A percentile compares a stretch with the other conserved stretches of the same genome.
phyloP scores from a whole-genome alignment of 768 basidiomycete species.

The Tephrocybe sp. region DNA sequence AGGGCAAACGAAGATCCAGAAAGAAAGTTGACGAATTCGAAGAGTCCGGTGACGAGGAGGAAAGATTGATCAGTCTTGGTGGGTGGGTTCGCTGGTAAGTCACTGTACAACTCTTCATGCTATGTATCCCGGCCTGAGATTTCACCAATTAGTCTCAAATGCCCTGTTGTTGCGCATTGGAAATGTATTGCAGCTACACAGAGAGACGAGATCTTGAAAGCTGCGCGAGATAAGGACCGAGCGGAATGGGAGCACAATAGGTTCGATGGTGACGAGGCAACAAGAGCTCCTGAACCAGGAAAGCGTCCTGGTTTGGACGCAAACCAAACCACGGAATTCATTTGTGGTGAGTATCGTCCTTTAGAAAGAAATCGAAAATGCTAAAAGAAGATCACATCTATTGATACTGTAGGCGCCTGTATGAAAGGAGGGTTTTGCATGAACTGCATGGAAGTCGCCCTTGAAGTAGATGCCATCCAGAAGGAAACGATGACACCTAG shows the following conservation, averaged over 20 bases:
- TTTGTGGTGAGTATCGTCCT: constrained; percentile 70
- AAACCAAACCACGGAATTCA: constrained; percentile 71
- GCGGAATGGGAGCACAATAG: constrained; percentile 33
- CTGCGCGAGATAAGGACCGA: constrained; percentile 52
- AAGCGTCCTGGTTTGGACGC: constrained; percentile 46
- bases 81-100: constrained; percentile 85
- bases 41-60: constrained; percentile 51
- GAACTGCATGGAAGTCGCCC: constrained; percentile 59
- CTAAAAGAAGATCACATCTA: too few relatives aligned
- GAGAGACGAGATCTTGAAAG: constrained; percentile 70
- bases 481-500: constrained; percentile 3
- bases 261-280: constrained; percentile 21
- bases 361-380: too few relatives aligned
- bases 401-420: constrained; percentile 45
- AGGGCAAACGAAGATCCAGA: constrained; percentile 37
- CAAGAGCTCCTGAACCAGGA: constrained; percentile 28
- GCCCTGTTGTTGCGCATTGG: constrained; percentile 78
- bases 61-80: constrained; percentile 50
- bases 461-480: constrained; percentile 36
- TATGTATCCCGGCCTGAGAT: constrained; percentile 14
- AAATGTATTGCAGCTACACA: constrained; percentile 63
- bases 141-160: constrained; percentile 61
- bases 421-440: constrained; percentile 78
- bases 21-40: constrained; percentile 52
- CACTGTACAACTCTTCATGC: neutral